Conservation (phyloP, 768 basidiomycete species). For the Collybia sordida region DNA sequence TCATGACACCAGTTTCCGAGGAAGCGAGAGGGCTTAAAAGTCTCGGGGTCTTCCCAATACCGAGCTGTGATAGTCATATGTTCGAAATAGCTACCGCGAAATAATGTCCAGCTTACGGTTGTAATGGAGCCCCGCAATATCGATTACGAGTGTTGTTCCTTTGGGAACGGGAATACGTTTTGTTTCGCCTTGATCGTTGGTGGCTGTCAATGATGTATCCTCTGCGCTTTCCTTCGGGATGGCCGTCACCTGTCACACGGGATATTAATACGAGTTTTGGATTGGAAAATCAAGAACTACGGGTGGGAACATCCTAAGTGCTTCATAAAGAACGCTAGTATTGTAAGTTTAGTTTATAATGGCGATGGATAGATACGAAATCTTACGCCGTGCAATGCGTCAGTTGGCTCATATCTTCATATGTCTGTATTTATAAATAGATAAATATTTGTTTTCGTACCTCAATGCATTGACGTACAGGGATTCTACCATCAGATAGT, state of each 20-base stretch:
- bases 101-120: constrained; percentile 39
- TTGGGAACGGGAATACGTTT: constrained; percentile 40
- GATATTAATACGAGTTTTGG: no score
- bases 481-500: constrained; percentile 26
- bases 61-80: constrained; percentile 32
- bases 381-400: constrained; percentile 38
- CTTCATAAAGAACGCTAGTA: constrained; percentile 47
- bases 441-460: not conserved
- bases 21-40: constrained; percentile 47
- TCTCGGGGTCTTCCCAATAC: constrained; percentile 54
- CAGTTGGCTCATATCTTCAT: constrained; percentile 38
- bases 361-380: not conserved
- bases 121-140: constrained; percentile 43
- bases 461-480: constrained; percentile 19
- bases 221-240: constrained; percentile 47
- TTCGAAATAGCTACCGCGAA: not conserved
- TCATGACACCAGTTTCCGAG: constrained; percentile 52
- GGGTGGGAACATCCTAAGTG: constrained; percentile 47
- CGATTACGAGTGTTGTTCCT: constrained; percentile 34
- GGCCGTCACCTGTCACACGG: constrained; percentile 24
- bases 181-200: constrained; percentile 36
- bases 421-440: constrained; percentile 25
- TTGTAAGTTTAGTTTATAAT: not conserved
- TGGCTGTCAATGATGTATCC: constrained; percentile 39
- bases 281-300: constrained; percentile 22